Evolutionary conservation across 2,329 filamentous ascomycete genomes (phyloP), one percentile per base, ranked within the genome.

Genomic region (Paraphoma sp.): DNA sequence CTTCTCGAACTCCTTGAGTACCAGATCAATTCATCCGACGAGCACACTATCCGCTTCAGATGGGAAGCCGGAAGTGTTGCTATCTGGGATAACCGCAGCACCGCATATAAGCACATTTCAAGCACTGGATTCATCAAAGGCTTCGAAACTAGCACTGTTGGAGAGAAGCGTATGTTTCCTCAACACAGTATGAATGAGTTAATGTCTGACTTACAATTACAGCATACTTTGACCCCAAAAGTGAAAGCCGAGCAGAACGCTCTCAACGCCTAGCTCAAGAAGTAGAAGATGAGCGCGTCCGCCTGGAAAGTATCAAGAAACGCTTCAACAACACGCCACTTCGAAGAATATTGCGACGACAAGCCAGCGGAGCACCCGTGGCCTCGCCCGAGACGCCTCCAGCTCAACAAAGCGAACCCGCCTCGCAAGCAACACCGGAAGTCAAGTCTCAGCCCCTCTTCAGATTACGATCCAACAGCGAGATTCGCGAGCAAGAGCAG

Each of bases 81-180:
- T 4, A 46, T 64, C 8, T 64, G 59, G 59, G 62, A 64, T 29
- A 62, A 60, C 45, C 42, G 62, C 11, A 52, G 47, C 33, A 55
- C 48, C 14, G 56, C 54, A 17, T 48, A 55, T 12, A 49, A 50
- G 30, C 48, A 51, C 16, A 45, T 60, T 31, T 49, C 51, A 1
- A 38, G 43, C 16, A 12, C 52, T 7, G 30, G 45, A 9, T 44
- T 16, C 17, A 49, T 30, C 18, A 56, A 42, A 33, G n/a, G 43
- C 14, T 14, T 40, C 8, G 28, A 48, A 29, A 28, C n/a, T 1
- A 41, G 31, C n/a, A 29, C 38, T 30, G 23, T 52, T 30, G 45
- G 53, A 4, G 51, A 54, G 23, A 60, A 52, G 42, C 53, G 60
- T 60, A 57, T 17, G 57, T 53, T 1, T 31, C 10, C 40, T 16